Base-by-base conservation (phyloP, 257 asterid genomes). In the Plantago major region DNA sequence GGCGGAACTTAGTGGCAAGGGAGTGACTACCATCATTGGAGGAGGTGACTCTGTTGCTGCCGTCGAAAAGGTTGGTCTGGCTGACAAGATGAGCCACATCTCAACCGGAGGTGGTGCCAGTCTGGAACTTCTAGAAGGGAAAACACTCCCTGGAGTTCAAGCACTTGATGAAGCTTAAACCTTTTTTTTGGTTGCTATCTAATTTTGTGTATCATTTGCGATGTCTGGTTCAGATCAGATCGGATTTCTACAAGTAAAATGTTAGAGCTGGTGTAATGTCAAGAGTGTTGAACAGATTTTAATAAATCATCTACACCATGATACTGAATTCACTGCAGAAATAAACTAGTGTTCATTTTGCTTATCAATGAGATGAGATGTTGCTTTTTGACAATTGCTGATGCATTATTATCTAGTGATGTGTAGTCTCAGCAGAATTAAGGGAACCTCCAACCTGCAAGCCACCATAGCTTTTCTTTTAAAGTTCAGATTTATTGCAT, bases 81-180 rank as follows among this genome's bases (percentile, higher is more conserved):
- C 79, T 0, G 73, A 67, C 48, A 67, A 69, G 65, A 77, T 77
- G 82, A 77, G 82, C 67, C 82, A 77, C 28, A 73, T 77, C 53
- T 78, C 84, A 0, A 78, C 81, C 1, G 84, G 84, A 42, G 84
- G 78, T 3, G 84, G 84, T 43, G 84, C 84, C n/a, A 78, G 84
- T 60, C 63, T 75, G 74, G 84, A 78, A 60, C 81, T 78, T 64
- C 76, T 78, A 3, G 84, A 78, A 28, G 84, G 81, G 13, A 78
- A 78, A 17, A 2, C 68, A 45, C 74, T 78, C 11, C 84, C 81
- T 26, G 84, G 84, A 42, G 81, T 78, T 40, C 73, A 71, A 19
- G 81, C 81, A 11, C 84, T 78, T 15, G 42, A 71, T 17, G 78
- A 71, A 12, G 84, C 75, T 37, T 67, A 38, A 70, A 46, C 19